Conservation (phyloP, 176 grass and related monocot species). For the Luzula sylvatica region DNA sequence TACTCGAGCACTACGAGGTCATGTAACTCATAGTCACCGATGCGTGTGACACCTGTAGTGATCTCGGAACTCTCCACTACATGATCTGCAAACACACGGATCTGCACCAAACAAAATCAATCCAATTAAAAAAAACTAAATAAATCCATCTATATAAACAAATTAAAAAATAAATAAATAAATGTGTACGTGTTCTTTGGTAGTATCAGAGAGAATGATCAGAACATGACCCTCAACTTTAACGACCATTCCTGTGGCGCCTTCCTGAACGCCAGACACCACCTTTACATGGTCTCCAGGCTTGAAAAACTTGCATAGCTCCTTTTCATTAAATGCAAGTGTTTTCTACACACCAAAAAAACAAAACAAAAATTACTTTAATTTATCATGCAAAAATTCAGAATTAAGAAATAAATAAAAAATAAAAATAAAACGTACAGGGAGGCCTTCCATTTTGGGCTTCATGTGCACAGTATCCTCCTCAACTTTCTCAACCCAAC, state of each 20-base stretch:
- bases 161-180: background rate
- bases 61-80: conserved; percentile 97
- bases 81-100: conserved; percentile 89
- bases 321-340: conserved; percentile 85
- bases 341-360: conserved; percentile 51
- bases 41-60: conserved; percentile 76
- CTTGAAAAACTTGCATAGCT: conserved; percentile 95
- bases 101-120: conserved; percentile 31
- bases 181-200: conserved; percentile 77
- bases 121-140: conserved; percentile 11
- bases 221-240: conserved; percentile 87
- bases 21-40: conserved; percentile 93
- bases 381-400: no score
- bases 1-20: conserved; percentile 96
- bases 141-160: no score
- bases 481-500: conserved; percentile 99
- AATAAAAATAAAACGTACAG: conserved; percentile 32
- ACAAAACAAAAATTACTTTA: conserved; percentile 11
- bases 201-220: conserved; percentile 86
- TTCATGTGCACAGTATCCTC: conserved; percentile 84
- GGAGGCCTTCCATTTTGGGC: conserved; percentile 66
- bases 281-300: conserved; percentile 97
- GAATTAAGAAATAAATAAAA: background rate
- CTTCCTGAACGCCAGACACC: conserved; percentile 83
- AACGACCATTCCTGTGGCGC: conserved; percentile 93